Conservation (phyloP, 352 stramenopile species). For the Globisporangium echinulatum region DNA sequence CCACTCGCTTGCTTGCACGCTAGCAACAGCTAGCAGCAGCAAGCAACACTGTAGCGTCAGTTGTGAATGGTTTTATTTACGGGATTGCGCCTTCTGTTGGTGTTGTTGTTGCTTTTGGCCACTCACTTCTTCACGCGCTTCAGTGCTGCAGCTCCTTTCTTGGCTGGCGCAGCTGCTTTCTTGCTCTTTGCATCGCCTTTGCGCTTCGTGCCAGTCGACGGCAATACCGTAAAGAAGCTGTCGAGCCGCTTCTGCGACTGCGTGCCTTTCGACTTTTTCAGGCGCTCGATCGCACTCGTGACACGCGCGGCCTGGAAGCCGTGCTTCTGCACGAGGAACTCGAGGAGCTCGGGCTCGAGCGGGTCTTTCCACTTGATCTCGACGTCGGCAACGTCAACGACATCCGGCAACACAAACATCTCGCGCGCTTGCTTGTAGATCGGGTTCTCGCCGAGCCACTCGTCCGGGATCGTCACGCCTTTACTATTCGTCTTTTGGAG, state of each 20-base stretch:
- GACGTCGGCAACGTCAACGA: slow-evolving; percentile 47
- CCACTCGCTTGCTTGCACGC: too few species aligned
- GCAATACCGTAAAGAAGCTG: slow-evolving; percentile 92
- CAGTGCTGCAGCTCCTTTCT: slow-evolving; percentile 12
- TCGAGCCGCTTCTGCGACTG: slow-evolving; percentile 96
- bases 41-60: too few species aligned
- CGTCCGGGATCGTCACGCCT: slow-evolving; percentile 74
- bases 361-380: slow-evolving; percentile 95
- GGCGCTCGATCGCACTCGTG: slow-evolving; percentile 88
- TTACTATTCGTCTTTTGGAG: slow-evolving; percentile 87
- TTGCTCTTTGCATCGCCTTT: slow-evolving; percentile 41
- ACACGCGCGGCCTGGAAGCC: slow-evolving; percentile 95
- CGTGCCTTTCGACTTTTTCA: slow-evolving; percentile 94
- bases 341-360: slow-evolving; percentile 83
- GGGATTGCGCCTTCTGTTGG: neutral
- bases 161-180: slow-evolving; percentile 6
- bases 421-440: slow-evolving; percentile 90
- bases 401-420: slow-evolving; percentile 89
- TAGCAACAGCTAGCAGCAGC: too few species aligned
- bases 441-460: slow-evolving; percentile 82
- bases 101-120: neutral
- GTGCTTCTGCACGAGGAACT: slow-evolving; percentile 96
- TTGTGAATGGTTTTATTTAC: neutral
- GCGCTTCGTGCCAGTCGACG: slow-evolving; percentile 54
- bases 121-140: slow-evolving; percentile 72